phyloP scores from a whole-genome alignment of 495 filamentous ascomycete genomes.

The Penicillium fimorum region DNA sequence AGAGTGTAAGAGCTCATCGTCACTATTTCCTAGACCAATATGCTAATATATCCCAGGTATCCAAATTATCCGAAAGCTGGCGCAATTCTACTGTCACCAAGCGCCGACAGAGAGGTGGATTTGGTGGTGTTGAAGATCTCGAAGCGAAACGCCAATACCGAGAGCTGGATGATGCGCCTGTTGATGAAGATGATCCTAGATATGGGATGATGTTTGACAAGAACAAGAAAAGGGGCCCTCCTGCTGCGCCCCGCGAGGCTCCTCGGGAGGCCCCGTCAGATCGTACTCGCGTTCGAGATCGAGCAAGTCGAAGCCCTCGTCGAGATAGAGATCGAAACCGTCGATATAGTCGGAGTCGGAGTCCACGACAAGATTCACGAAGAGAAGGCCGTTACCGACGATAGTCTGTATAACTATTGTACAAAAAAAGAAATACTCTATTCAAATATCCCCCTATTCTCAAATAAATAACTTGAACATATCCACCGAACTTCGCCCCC shows the following conservation, averaged over 20 bases:
- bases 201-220: conserved; percentile 86
- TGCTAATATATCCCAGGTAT: conserved; percentile 52
- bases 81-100: conserved; percentile 83
- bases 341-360: conserved; percentile 45
- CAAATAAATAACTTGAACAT: neutral
- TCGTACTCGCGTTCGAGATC: conserved; percentile 28
- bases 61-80: conserved; percentile 88
- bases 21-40: neutral
- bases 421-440: neutral
- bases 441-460: conserved; percentile 1
- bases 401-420: neutral
- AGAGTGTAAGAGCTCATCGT: conserved; percentile 65
- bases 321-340: conserved; percentile 27
- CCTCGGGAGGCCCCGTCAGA: conserved; percentile 22
- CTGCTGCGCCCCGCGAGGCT: neutral
- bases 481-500: neutral
- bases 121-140: conserved; percentile 81
- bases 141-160: conserved; percentile 92
- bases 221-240: conserved; percentile 5
- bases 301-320: conserved; percentile 52
- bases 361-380: conserved; percentile 41
- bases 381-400: conserved; percentile 26
- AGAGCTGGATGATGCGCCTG: conserved; percentile 54
- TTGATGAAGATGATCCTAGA: conserved; percentile 55
- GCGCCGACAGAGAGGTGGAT: conserved; percentile 72